These are phyloP conservation scores for Hypoxylon cercidicola DNA, from an alignment of 495 filamentous ascomycete species.

Conservation along the genomic window DNA sequence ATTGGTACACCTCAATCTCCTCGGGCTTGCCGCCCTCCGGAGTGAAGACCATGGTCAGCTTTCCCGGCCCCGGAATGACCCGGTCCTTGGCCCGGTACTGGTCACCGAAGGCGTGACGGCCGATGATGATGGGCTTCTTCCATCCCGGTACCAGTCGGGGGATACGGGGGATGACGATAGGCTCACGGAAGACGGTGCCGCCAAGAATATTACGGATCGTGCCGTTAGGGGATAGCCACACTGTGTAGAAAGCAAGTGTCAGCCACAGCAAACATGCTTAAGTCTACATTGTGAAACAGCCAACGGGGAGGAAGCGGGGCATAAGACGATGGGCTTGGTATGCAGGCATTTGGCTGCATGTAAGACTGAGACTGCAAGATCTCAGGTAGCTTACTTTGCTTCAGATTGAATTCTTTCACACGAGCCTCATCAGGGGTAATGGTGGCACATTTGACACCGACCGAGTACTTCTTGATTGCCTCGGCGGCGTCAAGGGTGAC, in stretches of 20 bases:
- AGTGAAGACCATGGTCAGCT: conserved; percentile 92
- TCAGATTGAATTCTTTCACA: conserved; percentile 97
- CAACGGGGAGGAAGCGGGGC: conserved; percentile 19
- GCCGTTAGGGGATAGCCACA: conserved; percentile 99
- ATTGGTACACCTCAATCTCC: conserved; percentile 89
- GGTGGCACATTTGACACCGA: conserved; percentile 98
- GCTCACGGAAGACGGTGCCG: conserved; percentile 97
- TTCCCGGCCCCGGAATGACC: conserved; percentile 82
- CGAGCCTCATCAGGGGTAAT: conserved; percentile 97
- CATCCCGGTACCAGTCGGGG: conserved; percentile 94
- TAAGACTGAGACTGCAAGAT: conserved; percentile 19
- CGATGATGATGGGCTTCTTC: conserved; percentile 99
- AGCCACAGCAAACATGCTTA: conserved; percentile 16
- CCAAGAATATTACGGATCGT: conserved; percentile 96
- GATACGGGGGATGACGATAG: conserved; percentile 92
- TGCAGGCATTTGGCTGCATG: conserved; percentile 20
- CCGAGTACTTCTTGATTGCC: conserved; percentile 97
- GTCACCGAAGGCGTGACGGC: conserved; percentile 97
- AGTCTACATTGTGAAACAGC: conserved; percentile 10
- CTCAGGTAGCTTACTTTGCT: conserved; percentile 76
- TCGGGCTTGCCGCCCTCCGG: conserved; percentile 84
- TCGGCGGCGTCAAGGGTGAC: conserved; percentile 94
- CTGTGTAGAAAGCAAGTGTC: conserved; percentile 51
- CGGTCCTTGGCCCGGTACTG: conserved; percentile 96
- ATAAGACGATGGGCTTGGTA: conserved; percentile 8